Evolutionary conservation across 192 early-diverging fungal species (phyloP), one percentile per base, ranked within the genome.

Genomic region (Chytriomyces sp.): DNA sequence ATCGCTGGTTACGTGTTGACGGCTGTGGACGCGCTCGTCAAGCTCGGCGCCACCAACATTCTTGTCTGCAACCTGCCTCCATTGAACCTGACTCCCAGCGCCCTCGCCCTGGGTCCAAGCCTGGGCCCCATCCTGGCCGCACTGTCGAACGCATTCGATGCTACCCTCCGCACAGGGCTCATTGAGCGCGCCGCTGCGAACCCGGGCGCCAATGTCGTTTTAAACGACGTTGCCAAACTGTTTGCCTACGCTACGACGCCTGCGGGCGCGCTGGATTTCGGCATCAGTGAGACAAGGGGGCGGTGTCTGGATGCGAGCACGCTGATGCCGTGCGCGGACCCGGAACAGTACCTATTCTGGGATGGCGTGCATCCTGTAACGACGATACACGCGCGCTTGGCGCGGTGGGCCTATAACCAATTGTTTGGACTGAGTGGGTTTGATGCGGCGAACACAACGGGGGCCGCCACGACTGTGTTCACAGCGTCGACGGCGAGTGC

Each of bases 351-450:
- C 52, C 36, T 54, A 7, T 68, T 54, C 52, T 68, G 65, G 65
- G 65, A 68, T 36, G 33, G 39, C 19, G 19, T 68, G 25, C 65
- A 68, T 31, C 65, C 65, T 4, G 28, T 52, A 6, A 68, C 65
- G 12, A 14, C 7, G 10, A 52, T 10, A 36, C 65, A 68, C 10
- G 33, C 17, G 5, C 36, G 17, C 19, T 7, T 68, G 5, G 65
- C 52, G 3, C 65, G 55, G 26, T 68, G 36, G 19, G 65, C 49
- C 31, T 68, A 54, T 32, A 68, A 68, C 34, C 32, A 52, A 52
- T 22, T 68, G 39, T 68, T 68, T 54, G 32, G 32, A 55, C 6
- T 68, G 5, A 4, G 4, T 33, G 65, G 65, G 6, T 68, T 34
- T 32, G 39, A 44, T 8, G 22, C 14, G 39, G 39, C 62, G 14